These are phyloP conservation scores for Vigna radiata DNA, from an alignment of 306 rosid species.

Conservation along the genomic window DNA sequence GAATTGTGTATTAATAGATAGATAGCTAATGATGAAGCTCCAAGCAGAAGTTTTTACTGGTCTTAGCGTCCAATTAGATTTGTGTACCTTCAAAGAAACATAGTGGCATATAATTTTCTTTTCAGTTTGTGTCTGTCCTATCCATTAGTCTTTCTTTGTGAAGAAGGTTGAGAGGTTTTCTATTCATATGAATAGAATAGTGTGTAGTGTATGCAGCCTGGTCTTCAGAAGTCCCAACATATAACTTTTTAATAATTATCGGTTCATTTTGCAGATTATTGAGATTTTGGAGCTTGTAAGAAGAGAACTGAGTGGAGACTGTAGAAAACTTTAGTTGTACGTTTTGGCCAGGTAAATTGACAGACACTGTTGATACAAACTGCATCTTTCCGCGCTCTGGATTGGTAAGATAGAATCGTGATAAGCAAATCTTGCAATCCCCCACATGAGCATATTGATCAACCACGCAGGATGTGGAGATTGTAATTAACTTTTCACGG, in stretches of 20 bases:
- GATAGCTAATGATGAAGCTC: slow-evolving; percentile 12
- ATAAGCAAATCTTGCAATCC: neutral
- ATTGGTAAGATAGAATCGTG: slow-evolving; percentile 28
- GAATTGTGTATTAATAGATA: slow-evolving; percentile 19
- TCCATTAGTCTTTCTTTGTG: neutral
- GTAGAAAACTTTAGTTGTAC: slow-evolving; percentile 50
- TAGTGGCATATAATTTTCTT: slow-evolving; percentile 18
- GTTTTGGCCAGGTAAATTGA: slow-evolving; percentile 52
- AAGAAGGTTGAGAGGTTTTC: slow-evolving; percentile 27
- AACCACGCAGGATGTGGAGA: neutral
- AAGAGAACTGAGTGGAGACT: slow-evolving; percentile 66
- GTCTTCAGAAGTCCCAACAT: neutral
- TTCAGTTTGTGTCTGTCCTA: neutral
- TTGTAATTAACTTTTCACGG: slow-evolving; percentile 31
- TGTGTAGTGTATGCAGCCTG: neutral
- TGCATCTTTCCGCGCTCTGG: neutral
- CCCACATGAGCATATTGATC: neutral
- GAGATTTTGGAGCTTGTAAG: slow-evolving; percentile 82
- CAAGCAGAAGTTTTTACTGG: neutral
- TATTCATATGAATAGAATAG: slow-evolving; percentile 27
- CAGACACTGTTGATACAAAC: slow-evolving; percentile 16
- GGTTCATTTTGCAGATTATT: slow-evolving; percentile 60
- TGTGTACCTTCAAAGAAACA: slow-evolving; percentile 17
- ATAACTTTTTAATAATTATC: slow-evolving; percentile 24
- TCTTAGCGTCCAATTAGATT: neutral